Evolutionary conservation across 345 rosid species (phyloP), one percentile per base, ranked within the genome.

Genomic region (Gossypium raimondii): DNA sequence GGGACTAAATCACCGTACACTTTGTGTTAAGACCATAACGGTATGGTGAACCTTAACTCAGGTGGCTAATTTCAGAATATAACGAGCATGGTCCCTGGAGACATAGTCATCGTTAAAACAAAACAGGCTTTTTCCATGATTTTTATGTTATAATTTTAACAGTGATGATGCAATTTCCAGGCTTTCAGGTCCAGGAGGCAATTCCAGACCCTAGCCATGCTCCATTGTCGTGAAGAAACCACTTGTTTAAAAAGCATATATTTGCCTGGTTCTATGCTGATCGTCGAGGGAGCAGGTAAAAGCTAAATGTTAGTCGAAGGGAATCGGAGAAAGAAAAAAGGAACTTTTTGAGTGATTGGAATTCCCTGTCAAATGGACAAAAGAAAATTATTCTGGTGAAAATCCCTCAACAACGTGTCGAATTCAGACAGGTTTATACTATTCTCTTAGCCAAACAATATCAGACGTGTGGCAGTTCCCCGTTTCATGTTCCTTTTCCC

Each of bases 381-480:
- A 47, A 3, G 9, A 34, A 34, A 5, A 5, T 34, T 50, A 27
- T 71, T 56, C 74, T 71, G 41, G 57, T 18, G 4, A 55, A 53
- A 11, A 34, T 34, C 41, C 41, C 41, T 3, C 11, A 29, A 34
- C 9, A 5, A 74, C 75, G 78, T 68, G 81, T 74, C 78, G 20
- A 24, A 34, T 51, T 74, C 27, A 25, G 7, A 67, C 14, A 41
- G 71, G 59, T 34, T 78, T 52, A 50, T 50, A 50, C 4, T 5
- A 50, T 50, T 3, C 16, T 34, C 41, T 34, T 34, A 34, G 41
- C 41, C 41, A 5, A 34, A 34, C 41, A 34, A 34, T 34, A 34
- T 34, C 41, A 34, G 41, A 34, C 6, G 5, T 1, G 41, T 34
- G 41, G 41, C 41, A 34, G 41, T 34, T 5, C 41, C 41, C 41